These are phyloP conservation scores for Porphyra umbilicalis DNA, from an alignment of 31 red algal species.

Conservation along the genomic window DNA sequence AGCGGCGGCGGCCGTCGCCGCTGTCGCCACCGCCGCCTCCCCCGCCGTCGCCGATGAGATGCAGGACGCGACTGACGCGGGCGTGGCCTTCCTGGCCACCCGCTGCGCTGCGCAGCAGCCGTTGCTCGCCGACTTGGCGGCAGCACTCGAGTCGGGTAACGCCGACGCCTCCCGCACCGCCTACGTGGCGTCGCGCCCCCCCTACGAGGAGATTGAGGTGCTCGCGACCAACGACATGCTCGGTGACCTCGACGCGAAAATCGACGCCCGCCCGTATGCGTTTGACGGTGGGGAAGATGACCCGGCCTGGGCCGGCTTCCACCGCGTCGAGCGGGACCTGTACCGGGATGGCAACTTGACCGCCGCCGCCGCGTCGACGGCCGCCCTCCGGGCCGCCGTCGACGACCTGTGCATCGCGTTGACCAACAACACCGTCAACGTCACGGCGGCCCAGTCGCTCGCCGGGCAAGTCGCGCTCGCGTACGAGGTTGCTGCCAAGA, in stretches of 20 bases:
- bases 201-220: constrained; percentile 42
- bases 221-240: constrained; percentile 8
- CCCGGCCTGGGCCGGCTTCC: constrained; percentile 28
- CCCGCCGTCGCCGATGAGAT: background rate
- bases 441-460: constrained; percentile 3
- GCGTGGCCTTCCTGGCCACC: background rate
- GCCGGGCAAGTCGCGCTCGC: constrained; percentile 32
- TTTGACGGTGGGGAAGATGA: constrained; percentile 39
- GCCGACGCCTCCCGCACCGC: constrained; percentile 9
- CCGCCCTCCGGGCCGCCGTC: constrained; percentile 14
- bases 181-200: constrained; percentile 22
- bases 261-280: constrained; percentile 54
- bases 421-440: background rate
- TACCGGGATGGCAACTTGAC: constrained; percentile 26
- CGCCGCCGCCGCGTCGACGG: background rate
- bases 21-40: background rate
- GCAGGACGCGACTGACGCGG: background rate
- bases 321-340: constrained; percentile 43
- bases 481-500: constrained; percentile 42
- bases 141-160: constrained; percentile 7
- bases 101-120: constrained; percentile 16
- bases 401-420: constrained; percentile 27
- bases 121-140: constrained; percentile 4
- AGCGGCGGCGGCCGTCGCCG: background rate
- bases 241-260: constrained; percentile 28